Evolutionary conservation across 2,329 filamentous ascomycete genomes (phyloP), one percentile per base, ranked within the genome.

Genomic region (Polychaeton citri): DNA sequence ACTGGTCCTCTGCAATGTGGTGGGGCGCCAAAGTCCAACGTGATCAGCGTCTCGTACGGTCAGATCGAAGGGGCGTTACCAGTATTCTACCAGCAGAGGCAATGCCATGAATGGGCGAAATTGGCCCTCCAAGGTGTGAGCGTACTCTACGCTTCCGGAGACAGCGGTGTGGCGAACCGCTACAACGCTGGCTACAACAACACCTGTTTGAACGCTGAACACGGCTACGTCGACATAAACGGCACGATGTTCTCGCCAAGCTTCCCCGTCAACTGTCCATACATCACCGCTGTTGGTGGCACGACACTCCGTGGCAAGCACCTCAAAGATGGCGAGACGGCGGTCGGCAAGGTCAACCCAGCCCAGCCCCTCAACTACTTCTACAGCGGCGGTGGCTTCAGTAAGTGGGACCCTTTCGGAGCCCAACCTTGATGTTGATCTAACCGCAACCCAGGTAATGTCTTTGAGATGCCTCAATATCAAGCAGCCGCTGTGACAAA

Each of bases 21-120:
- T 30, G 43, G 39, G 12, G 35, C 33, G 9, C 35, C 37, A 12
- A 33, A 24, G 12, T 38, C 33, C 1, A 68, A 73, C 37, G 68
- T 74, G 6, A 67, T 81, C 47, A 71, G 66, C 32, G 72, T 71
- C 9, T 78, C 73, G 0, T 81, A 81, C 49, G 74, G 74, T 32
- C 73, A 79, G 39, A 65, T 71, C 36, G 76, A 81, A 54, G 69
- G 76, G 48, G 67, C 63, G 3, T 59, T 80, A 0, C 75, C 76
- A 0, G 49, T 58, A 3, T 63, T 65, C 13, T 81, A 79, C 46
- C 69, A 72, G 12, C 58, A 62, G 33, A 65, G 66, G 32, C 72
- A 79, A 12, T 81, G 76, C 60, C 66, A 70, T 42, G 60, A 75
- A 47, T 76, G 78, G 47, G 71, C 69, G 36, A 67, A 76, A 45